Evolutionary conservation across 345 rosid genomes (phyloP).

Genomic region (Citrus mangshanensis): DNA sequence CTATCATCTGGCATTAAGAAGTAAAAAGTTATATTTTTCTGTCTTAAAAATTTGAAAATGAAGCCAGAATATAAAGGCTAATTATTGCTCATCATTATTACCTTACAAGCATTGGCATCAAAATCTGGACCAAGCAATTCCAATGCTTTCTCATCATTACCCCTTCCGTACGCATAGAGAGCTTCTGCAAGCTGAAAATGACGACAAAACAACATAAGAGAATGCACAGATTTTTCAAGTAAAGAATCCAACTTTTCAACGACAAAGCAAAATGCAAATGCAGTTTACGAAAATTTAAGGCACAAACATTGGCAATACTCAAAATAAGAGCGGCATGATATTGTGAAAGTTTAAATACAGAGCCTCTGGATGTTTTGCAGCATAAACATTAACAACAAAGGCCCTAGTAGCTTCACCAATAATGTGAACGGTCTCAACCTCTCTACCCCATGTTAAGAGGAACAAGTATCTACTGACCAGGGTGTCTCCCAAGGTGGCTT

Average conservation of each 20-base stretch:
- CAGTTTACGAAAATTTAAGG: neutral
- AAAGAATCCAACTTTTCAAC: neutral
- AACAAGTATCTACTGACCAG: neutral
- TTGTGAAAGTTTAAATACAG: neutral
- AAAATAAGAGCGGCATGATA: neutral
- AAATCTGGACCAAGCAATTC: conserved; percentile 67
- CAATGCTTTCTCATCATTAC: conserved; percentile 45
- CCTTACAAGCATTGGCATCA: conserved; percentile 67
- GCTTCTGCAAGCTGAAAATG: conserved; percentile 73
- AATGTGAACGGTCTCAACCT: no score
- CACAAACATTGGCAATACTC: neutral
- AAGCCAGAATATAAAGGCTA: neutral
- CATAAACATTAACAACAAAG: no score
- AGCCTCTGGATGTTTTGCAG: no score
- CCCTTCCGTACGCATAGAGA: conserved; percentile 56
- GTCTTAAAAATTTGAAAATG: neutral
- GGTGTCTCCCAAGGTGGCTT: neutral
- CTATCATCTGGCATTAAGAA: conserved; percentile 45
- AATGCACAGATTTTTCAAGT: neutral
- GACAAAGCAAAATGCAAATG: neutral
- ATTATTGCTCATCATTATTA: conserved; percentile 12
- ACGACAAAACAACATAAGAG: neutral
- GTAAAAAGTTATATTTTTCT: neutral
- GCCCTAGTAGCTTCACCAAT: neutral
- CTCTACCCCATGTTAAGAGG: no score